phyloP scores from a whole-genome alignment of 805 yeast species.

The Ascoidea asiatica region DNA sequence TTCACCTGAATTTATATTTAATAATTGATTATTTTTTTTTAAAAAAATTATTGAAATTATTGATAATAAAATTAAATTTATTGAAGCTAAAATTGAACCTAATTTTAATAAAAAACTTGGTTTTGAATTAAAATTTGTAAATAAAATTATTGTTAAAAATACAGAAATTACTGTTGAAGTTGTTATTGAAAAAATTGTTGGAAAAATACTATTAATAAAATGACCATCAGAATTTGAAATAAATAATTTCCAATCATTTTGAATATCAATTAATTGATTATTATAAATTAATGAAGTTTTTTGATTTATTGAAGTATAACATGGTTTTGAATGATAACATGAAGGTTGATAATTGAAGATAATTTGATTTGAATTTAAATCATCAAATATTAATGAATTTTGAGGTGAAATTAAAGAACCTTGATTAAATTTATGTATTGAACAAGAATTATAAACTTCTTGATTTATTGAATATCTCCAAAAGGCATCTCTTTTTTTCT shows the following conservation, averaged over 20 bases:
- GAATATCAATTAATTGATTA: slow-evolving; percentile 26
- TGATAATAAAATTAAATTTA: slow-evolving; percentile 38
- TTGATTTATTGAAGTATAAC: slow-evolving; percentile 20
- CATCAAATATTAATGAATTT: background rate
- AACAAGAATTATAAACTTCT: background rate
- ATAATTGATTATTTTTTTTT: slow-evolving; percentile 23
- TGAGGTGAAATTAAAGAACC: background rate
- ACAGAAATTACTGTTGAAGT: slow-evolving; percentile 53
- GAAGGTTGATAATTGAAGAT: slow-evolving; percentile 16
- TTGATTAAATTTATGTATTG: background rate
- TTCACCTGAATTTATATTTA: slow-evolving; percentile 25
- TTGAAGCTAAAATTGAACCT: slow-evolving; percentile 38
- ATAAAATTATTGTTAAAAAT: slow-evolving; percentile 47
- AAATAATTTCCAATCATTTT: slow-evolving; percentile 34
- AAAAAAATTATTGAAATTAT: slow-evolving; percentile 32
- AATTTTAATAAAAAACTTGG: slow-evolving; percentile 38
- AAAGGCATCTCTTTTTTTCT: slow-evolving; percentile 2
- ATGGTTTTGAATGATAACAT: slow-evolving; percentile 21
- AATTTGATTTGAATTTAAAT: background rate
- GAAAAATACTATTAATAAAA: slow-evolving; percentile 43
- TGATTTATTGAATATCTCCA: slow-evolving; percentile 7
- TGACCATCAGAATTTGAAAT: slow-evolving; percentile 23
- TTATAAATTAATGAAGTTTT: slow-evolving; percentile 15
- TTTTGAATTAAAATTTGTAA: slow-evolving; percentile 50
- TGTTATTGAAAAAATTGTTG: slow-evolving; percentile 48